Percentiles rank a stretch among this genome's conserved stretches.
These are phyloP conservation scores for Eucalyptus regnans DNA, from an alignment of 345 rosid species.

Conservation along the genomic window DNA sequence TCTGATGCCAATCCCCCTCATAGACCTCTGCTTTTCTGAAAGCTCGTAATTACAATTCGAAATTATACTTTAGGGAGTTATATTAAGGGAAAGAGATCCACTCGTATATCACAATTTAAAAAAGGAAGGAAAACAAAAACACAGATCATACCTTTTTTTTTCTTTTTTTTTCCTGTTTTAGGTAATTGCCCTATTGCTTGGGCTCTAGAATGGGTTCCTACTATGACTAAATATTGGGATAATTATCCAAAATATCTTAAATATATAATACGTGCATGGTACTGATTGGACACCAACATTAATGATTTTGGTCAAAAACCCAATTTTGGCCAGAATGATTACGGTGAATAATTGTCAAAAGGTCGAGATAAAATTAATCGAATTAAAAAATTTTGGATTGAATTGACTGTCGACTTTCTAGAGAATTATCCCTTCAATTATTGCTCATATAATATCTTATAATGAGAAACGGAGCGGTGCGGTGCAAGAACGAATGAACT, in stretches of 20 bases:
- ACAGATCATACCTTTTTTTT: neutral
- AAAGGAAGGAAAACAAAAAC: neutral
- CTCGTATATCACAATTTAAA: neutral
- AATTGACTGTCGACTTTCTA: neutral
- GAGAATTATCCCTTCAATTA: neutral
- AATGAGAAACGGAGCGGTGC: neutral
- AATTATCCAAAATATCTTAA: neutral
- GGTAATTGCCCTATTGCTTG: neutral
- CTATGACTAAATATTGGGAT: neutral
- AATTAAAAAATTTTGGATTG: neutral
- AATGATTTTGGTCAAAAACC: neutral
- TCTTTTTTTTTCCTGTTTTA: rapidly evolving
- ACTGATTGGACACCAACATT: neutral
- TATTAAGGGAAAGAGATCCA: neutral
- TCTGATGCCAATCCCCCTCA: neutral
- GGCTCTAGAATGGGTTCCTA: neutral
- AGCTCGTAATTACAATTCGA: neutral
- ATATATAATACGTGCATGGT: neutral
- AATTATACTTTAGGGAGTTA: neutral
- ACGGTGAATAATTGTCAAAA: rapidly evolving
- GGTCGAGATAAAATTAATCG: neutral
- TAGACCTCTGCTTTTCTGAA: neutral
- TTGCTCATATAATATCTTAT: neutral
- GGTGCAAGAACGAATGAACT: neutral
- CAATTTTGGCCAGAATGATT: neutral